phyloP scores from a whole-genome alignment of 2,329 filamentous ascomycete species.

The Aurifilum marmelostoma region DNA sequence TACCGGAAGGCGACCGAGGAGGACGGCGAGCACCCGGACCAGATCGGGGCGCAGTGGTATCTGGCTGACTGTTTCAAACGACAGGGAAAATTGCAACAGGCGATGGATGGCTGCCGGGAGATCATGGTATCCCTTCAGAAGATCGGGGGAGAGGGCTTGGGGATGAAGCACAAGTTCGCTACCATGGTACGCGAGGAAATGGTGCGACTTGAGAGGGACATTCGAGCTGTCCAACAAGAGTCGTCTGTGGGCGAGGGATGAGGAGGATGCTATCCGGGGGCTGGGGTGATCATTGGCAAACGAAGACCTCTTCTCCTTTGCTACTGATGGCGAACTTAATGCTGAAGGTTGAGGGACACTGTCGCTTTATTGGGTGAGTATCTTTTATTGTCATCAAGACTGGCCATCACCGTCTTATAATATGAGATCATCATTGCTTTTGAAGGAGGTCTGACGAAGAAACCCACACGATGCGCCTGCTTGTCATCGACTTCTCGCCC shows the following conservation, averaged over 20 bases:
- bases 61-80: slow-evolving; percentile 28
- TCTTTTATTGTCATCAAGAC: not conserved
- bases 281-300: not conserved
- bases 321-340: not conserved
- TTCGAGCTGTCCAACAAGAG: not conserved
- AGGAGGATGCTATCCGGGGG: not conserved
- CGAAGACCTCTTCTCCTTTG: not conserved
- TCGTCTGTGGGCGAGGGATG: not conserved
- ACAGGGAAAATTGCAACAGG: slow-evolving; percentile 28
- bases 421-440: too few species aligned
- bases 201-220: not conserved
- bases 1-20: slow-evolving; percentile 25
- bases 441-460: not conserved
- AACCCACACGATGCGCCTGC: too few species aligned
- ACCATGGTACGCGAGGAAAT: not conserved
- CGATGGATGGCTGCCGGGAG: slow-evolving; percentile 28
- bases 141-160: slow-evolving; percentile 5
- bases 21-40: slow-evolving; percentile 32
- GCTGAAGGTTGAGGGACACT: not conserved
- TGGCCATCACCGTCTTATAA: too few species aligned
- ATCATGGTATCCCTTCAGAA: not conserved
- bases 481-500: too few species aligned
- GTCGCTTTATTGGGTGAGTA: not conserved
- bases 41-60: slow-evolving; percentile 28
- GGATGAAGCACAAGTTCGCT: not conserved